Evolutionary conservation across 1,284 basidiomycete species (phyloP).

Genomic region (Sanghuangporus baumii): DNA sequence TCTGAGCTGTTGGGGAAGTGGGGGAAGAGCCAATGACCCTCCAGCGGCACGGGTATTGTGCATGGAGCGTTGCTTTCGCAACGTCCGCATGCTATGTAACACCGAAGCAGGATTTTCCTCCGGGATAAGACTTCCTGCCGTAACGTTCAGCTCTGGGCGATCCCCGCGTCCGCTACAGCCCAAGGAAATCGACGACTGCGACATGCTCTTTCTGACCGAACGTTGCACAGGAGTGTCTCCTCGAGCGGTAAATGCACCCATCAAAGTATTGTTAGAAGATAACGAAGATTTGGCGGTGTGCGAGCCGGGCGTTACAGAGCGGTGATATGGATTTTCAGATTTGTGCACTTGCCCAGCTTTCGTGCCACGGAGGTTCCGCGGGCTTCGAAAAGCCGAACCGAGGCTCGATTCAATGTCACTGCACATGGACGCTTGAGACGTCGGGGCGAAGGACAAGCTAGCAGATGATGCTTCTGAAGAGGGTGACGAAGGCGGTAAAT

Average conservation of each 20-base stretch:
- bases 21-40: conserved; percentile 10
- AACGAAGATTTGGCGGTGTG: conserved; percentile 14
- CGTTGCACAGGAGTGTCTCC: conserved; percentile 15
- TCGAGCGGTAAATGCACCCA: conserved; percentile 6
- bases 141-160: conserved; percentile 10
- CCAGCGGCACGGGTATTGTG: conserved; percentile 17
- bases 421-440: not conserved
- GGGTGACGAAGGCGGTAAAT: conserved; percentile 13
- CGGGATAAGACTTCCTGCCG: conserved; percentile 1
- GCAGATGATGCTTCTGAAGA: conserved; percentile 12
- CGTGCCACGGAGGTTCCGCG: not conserved
- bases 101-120: conserved; percentile 10
- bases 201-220: conserved; percentile 14
- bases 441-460: conserved; percentile 13
- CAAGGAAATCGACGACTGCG: conserved; percentile 10
- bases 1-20: conserved; percentile 12
- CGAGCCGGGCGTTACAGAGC: not conserved
- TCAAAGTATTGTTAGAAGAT: conserved; percentile 13
- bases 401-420: not conserved
- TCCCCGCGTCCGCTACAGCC: not conserved
- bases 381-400: not conserved
- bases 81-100: conserved; percentile 8
- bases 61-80: conserved; percentile 21
- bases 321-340: not conserved
- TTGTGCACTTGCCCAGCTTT: conserved; percentile 4